Evolutionary conservation across 2,329 filamentous ascomycete species (phyloP).

Genomic region (Alternaria brassicae): DNA sequence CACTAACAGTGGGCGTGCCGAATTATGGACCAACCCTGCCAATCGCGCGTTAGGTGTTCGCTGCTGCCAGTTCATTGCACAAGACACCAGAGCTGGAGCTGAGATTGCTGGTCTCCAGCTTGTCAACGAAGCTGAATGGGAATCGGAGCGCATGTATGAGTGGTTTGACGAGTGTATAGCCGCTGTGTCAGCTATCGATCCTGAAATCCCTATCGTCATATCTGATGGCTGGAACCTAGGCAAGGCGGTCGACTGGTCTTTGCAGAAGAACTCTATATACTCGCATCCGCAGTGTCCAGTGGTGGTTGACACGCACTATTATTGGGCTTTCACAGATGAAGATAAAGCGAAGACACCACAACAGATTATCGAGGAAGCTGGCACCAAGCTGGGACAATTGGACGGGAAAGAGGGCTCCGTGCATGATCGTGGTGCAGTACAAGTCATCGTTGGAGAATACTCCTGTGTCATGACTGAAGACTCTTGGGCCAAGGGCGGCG

Average conservation of each 20-base stretch:
- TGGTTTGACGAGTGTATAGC: constrained; percentile 63
- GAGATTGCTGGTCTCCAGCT: constrained; percentile 64
- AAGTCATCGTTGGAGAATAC: constrained; percentile 65
- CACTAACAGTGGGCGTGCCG: constrained; percentile 59
- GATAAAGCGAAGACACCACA: constrained; percentile 61
- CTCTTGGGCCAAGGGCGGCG: constrained; percentile 54
- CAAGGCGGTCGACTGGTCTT: constrained; percentile 55
- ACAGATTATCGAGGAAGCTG: constrained; percentile 59
- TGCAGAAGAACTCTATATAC: constrained; percentile 50
- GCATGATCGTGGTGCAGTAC: constrained; percentile 58
- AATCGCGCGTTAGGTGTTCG: constrained; percentile 57
- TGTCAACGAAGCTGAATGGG: constrained; percentile 63
- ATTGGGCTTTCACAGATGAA: constrained; percentile 64
- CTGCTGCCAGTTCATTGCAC: constrained; percentile 60
- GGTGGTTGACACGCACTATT: constrained; percentile 65
- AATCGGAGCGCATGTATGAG: constrained; percentile 61
- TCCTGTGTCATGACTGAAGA: constrained; percentile 63
- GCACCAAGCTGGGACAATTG: constrained; percentile 55
- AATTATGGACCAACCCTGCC: constrained; percentile 57
- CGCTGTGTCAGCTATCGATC: constrained; percentile 57
- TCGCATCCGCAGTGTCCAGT: constrained; percentile 54
- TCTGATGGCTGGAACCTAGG: constrained; percentile 65
- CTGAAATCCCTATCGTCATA: constrained; percentile 62
- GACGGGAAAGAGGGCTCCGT: constrained; percentile 58
- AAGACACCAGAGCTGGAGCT: constrained; percentile 54